Percentiles rank a stretch among this genome's conserved stretches.
phyloP scores from a whole-genome alignment of 345 rosid species.

The Dimocarpus longan region DNA sequence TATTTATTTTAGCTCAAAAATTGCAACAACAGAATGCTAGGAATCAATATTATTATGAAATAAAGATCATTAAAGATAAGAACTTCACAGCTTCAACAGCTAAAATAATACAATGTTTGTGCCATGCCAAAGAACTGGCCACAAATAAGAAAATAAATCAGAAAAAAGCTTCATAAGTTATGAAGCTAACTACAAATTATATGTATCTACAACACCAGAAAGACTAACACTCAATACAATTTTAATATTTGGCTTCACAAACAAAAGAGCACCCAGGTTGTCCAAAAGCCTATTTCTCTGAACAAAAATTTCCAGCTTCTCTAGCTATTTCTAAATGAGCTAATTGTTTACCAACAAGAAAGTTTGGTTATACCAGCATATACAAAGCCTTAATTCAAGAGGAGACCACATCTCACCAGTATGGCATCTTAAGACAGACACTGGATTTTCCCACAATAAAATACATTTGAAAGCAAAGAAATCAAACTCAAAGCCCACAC shows the following conservation, averaged over 20 bases:
- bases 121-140: slow-evolving; percentile 3
- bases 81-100: background rate
- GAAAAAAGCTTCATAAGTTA: background rate
- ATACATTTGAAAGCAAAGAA: background rate
- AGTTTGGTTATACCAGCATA: background rate
- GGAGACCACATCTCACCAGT: background rate
- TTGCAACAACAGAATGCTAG: background rate
- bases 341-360: background rate
- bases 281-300: background rate
- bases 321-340: background rate
- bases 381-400: background rate
- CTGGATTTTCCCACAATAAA: background rate
- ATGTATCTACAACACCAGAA: background rate
- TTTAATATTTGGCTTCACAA: background rate
- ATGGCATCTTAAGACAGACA: background rate
- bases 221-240: background rate
- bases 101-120: background rate
- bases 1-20: background rate
- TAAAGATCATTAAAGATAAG: background rate
- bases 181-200: background rate
- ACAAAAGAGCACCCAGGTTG: background rate
- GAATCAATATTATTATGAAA: background rate
- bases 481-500: background rate
- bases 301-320: background rate
- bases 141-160: background rate